phyloP scores from a whole-genome alignment of 2,329 filamentous ascomycete genomes.

The Pseudogymnoascus verrucosus region DNA sequence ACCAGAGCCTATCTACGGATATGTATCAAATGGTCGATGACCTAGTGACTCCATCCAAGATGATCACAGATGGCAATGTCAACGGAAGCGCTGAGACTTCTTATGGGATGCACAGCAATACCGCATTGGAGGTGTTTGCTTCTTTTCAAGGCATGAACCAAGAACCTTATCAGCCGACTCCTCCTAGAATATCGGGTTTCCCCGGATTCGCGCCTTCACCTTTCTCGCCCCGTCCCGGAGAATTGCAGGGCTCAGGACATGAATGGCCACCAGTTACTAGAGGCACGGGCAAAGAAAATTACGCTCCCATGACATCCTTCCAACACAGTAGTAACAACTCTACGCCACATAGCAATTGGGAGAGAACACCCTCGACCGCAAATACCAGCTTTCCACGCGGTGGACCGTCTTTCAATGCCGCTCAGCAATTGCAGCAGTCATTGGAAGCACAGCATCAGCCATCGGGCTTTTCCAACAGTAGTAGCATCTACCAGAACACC shows the following conservation, averaged over 20 bases:
- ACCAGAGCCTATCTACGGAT: slow-evolving; percentile 34
- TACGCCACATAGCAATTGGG: not conserved
- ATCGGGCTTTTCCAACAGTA: slow-evolving; percentile 39
- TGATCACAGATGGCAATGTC: slow-evolving; percentile 10
- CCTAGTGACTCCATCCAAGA: slow-evolving; percentile 35
- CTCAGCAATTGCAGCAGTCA: slow-evolving; percentile 17
- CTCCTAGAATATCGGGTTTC: slow-evolving; percentile 29
- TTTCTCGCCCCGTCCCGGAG: slow-evolving; percentile 36
- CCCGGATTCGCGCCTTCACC: slow-evolving; percentile 38
- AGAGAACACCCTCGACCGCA: slow-evolving; percentile 23
- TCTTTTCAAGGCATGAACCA: slow-evolving; percentile 21
- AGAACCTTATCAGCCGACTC: slow-evolving; percentile 19
- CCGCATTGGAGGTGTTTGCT: slow-evolving; percentile 44
- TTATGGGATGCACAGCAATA: slow-evolving; percentile 47
- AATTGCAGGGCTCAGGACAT: slow-evolving; percentile 15
- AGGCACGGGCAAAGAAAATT: not conserved
- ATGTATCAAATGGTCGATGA: slow-evolving; percentile 52
- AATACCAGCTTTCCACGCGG: slow-evolving; percentile 22
- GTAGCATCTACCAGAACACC: slow-evolving; percentile 44
- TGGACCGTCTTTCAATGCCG: not conserved
- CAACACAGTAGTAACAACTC: slow-evolving; percentile 18
- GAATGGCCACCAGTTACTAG: not conserved
- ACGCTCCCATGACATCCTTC: not conserved
- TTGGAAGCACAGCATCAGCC: slow-evolving; percentile 21
- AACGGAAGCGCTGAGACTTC: slow-evolving; percentile 34